phyloP scores from a whole-genome alignment of 345 rosid species.

The Acer campestre region DNA sequence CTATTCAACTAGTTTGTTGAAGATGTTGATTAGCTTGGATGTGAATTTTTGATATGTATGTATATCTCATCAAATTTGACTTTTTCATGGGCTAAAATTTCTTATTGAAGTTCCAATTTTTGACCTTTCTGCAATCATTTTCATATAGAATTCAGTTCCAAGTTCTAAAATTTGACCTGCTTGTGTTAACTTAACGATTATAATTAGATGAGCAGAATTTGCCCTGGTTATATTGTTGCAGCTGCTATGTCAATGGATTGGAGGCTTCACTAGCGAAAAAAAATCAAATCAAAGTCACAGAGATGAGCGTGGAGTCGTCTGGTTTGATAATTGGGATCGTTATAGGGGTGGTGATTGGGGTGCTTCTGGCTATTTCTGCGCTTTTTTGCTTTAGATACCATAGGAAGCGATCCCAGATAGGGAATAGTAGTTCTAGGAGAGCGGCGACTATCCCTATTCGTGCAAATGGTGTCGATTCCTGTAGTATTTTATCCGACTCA shows the following conservation, averaged over 20 bases:
- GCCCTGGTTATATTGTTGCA: conserved; percentile 33
- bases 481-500: conserved; percentile 77
- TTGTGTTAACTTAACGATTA: background rate
- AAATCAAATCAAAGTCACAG: conserved; percentile 20
- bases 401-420: conserved; percentile 83
- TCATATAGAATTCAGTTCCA: background rate
- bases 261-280: conserved; percentile 36
- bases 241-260: conserved; percentile 45
- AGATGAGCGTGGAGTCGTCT: conserved; percentile 79
- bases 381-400: conserved; percentile 66
- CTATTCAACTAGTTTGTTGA: conserved; percentile 20
- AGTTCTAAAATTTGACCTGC: conserved; percentile 19
- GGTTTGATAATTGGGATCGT: conserved; percentile 91
- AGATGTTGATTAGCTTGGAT: conserved; percentile 15
- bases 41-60: background rate
- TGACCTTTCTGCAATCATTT: background rate
- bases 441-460: conserved; percentile 78
- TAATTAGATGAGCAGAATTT: conserved; percentile 12
- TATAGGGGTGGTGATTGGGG: conserved; percentile 90
- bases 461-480: conserved; percentile 72
- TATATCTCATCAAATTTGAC: conserved; percentile 18
- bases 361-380: conserved; percentile 65
- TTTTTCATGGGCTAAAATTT: conserved; percentile 16
- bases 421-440: conserved; percentile 83
- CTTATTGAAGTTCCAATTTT: background rate